phyloP scores from a whole-genome alignment of 1,139 yeast genomes.

The Debaryomyces coudertii region DNA sequence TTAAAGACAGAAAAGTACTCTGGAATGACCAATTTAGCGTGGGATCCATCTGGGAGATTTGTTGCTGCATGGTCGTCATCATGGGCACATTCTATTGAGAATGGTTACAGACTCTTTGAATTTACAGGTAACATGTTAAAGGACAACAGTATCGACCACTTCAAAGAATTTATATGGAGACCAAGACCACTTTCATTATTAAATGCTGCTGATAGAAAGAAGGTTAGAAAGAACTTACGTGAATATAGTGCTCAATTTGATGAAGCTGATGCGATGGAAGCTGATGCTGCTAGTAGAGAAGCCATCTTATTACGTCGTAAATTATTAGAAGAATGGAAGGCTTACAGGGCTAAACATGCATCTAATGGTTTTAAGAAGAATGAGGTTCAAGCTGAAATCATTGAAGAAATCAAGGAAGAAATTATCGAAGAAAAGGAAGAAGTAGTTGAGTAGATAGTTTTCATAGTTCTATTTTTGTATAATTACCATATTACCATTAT shows the following conservation, averaged over 20 bases:
- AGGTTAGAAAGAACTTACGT: constrained; percentile 85
- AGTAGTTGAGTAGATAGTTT: constrained; percentile 53
- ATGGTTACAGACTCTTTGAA: constrained; percentile 88
- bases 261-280: constrained; percentile 95
- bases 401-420: constrained; percentile 67
- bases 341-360: constrained; percentile 68
- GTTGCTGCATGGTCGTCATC: constrained; percentile 85
- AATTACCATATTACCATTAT: not conserved
- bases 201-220: constrained; percentile 78
- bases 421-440: constrained; percentile 83
- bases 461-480: constrained; percentile 7
- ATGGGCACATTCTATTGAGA: constrained; percentile 84
- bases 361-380: constrained; percentile 51
- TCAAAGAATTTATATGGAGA: constrained; percentile 94
- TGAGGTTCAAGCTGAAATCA: constrained; percentile 63
- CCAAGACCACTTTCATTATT: constrained; percentile 89
- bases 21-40: constrained; percentile 82
- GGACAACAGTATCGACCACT: constrained; percentile 78
- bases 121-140: constrained; percentile 76
- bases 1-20: constrained; percentile 66
- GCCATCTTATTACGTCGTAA: constrained; percentile 83
- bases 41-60: constrained; percentile 97
- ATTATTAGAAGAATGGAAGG: constrained; percentile 82
- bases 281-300: constrained; percentile 89
- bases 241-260: constrained; percentile 93